Conservation (phyloP, 2,329 filamentous ascomycete species). For the Alternaria arborescens region DNA sequence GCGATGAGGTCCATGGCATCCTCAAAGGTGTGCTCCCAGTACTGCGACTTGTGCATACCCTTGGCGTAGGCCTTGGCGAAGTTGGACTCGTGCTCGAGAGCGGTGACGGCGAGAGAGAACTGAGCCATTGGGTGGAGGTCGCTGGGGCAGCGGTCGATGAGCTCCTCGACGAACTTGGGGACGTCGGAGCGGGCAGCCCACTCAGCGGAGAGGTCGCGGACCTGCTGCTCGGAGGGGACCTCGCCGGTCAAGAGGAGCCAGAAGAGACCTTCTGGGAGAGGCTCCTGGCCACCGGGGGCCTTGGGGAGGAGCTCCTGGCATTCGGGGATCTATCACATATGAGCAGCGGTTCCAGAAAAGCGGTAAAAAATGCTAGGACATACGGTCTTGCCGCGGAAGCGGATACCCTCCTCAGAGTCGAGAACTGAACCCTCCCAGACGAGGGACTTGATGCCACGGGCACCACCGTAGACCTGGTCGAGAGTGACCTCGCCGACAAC, state of each 20-base stretch:
- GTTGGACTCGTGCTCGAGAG: slow-evolving; percentile 96
- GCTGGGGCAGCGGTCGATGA: slow-evolving; percentile 99
- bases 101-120: slow-evolving; percentile 96
- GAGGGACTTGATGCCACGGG: slow-evolving; percentile 97
- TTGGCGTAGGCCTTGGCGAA: slow-evolving; percentile 99
- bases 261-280: slow-evolving; percentile 98
- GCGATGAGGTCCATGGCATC: slow-evolving; percentile 99
- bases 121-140: slow-evolving; percentile 99
- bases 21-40: slow-evolving; percentile 99
- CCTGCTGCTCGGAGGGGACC: slow-evolving; percentile 97
- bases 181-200: slow-evolving; percentile 98
- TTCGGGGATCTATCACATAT: slow-evolving; percentile 77
- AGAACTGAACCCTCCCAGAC: slow-evolving; percentile 97
- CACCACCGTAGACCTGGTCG: slow-evolving; percentile 99
- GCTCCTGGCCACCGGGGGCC: slow-evolving; percentile 95
- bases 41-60: slow-evolving; percentile 99
- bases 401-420: slow-evolving; percentile 98
- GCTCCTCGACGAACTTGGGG: slow-evolving; percentile 98
- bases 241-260: slow-evolving; percentile 99
- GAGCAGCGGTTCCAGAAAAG: slow-evolving; percentile 26
- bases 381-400: slow-evolving; percentile 96
- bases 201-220: slow-evolving; percentile 96
- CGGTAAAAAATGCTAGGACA: slow-evolving; percentile 32
- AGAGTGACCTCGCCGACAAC: slow-evolving; percentile 97
- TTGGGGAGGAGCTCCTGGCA: slow-evolving; percentile 98